Conservation (phyloP, 73 alveolate species). For the Tetrahymena borealis region DNA sequence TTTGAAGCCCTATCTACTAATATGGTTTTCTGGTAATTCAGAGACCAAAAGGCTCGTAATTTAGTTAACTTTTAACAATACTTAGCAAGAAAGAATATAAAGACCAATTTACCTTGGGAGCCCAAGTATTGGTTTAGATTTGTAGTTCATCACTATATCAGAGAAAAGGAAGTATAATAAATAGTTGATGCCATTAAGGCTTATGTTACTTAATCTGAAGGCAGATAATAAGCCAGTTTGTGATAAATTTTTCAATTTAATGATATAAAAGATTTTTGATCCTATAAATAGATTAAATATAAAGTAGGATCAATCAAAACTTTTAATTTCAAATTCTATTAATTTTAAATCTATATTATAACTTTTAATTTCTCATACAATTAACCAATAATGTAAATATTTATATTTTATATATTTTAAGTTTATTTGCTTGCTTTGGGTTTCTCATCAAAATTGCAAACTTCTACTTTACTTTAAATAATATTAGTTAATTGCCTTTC, state of each 20-base stretch:
- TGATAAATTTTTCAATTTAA: neutral
- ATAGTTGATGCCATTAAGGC: neutral
- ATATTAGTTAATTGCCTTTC: too few species aligned
- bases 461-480: too few species aligned
- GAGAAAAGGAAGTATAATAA: neutral
- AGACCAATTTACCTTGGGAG: neutral
- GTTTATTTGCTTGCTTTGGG: too few species aligned
- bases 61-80: neutral
- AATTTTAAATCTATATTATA: too few species aligned
- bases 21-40: neutral
- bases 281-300: neutral
- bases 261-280: neutral
- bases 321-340: too few species aligned
- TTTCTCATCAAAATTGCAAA: too few species aligned
- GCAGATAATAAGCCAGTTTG: neutral
- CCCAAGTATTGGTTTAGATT: neutral
- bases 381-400: too few species aligned
- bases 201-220: neutral
- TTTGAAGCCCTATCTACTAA: neutral
- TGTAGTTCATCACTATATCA: neutral
- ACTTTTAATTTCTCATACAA: too few species aligned
- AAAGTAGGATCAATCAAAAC: too few species aligned
- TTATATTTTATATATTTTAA: too few species aligned
- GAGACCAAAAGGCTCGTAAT: neutral
- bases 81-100: neutral